Base-by-base conservation (phyloP, 352 stramenopile genomes). In the Globisporangium apiculatum region DNA sequence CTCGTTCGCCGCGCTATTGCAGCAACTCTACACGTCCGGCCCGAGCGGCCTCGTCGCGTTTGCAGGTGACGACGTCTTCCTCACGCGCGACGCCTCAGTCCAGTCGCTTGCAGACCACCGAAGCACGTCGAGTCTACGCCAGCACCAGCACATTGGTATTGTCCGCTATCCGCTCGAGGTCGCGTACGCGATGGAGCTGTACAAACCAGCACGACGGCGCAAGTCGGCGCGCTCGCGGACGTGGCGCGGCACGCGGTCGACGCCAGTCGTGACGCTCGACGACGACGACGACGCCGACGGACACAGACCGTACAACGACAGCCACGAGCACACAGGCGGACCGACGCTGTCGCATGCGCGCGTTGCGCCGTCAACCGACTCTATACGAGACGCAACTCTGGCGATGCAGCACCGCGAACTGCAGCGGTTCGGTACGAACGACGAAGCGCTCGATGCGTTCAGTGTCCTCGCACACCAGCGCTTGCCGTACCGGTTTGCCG, bases 1-100 rank as follows among this genome's bases (percentile, higher is more conserved):
- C 9, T 68, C 64, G 7, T 50, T 83, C 1, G 75, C 68, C 0
- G 66, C 66, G 8, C 17, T 86, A 24, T 42, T 84, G 2, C 72
- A 85, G 50, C 62, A 75, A 51, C 46, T 87, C 41, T 84, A 81
- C n/a, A 51, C 68, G 41, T 84, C 73, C 0, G 75, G 75, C 10
- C 73, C 75, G 7, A 87, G 75, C 14, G 75, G 71, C 9, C 61
- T 68, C 10, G 56, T 83, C 7, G 59, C 72, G 17, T 45, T 86
- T 35, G 71, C 71, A n/a, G 73, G 69, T 24, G 77, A 87, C 68
- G 73, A 79, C 10, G 51, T 67, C 3, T 69, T 76, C 24, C 55
- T 79, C 8, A 52, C 57, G 2, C 46, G 66, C 9, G 60, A 82
- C 14, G 63, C 59, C 11, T 4, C 41, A 5, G n/a, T 12, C 11